Percentiles rank a stretch among this genome's conserved stretches.
phyloP scores from a whole-genome alignment of 2,329 filamentous ascomycete species.

The Plectosphaerella sp. region DNA sequence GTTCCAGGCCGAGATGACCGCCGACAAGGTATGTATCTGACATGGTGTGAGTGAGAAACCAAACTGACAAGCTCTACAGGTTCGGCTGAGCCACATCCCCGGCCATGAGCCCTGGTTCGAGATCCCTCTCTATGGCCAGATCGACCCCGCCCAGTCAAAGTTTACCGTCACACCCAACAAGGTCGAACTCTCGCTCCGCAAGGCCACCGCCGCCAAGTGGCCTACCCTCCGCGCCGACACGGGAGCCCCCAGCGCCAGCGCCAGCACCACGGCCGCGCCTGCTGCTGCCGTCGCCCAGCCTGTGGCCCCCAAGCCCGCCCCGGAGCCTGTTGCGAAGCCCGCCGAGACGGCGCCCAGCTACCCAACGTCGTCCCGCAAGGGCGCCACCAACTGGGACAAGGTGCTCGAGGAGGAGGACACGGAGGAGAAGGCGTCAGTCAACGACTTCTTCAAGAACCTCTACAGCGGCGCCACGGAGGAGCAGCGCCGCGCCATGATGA shows the following conservation, averaged over 20 bases:
- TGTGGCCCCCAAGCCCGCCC: background rate
- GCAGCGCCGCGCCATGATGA: constrained; percentile 91
- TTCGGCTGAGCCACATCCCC: constrained; percentile 11
- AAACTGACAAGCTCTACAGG: constrained; percentile 1
- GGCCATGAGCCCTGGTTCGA: constrained; percentile 10
- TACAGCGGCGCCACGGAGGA: constrained; percentile 75
- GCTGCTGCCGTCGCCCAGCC: background rate
- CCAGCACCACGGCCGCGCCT: background rate
- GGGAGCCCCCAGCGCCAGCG: constrained; percentile 1
- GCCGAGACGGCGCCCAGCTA: constrained; percentile 51
- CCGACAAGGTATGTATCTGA: constrained; percentile 10
- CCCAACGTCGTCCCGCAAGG: constrained; percentile 78
- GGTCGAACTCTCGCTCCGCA: constrained; percentile 71
- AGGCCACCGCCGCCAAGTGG: constrained; percentile 68
- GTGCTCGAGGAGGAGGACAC: constrained; percentile 56
- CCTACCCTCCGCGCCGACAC: constrained; percentile 21
- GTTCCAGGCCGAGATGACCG: constrained; percentile 30
- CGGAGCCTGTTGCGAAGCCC: constrained; percentile 1
- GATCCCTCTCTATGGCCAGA: constrained; percentile 51
- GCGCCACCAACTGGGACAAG: constrained; percentile 91
- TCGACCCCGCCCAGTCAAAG: constrained; percentile 58
- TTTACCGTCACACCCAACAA: constrained; percentile 70
- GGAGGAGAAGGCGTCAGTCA: constrained; percentile 61
- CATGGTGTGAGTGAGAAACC: background rate
- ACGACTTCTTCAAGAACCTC: constrained; percentile 85